Evolutionary conservation across 2,329 filamentous ascomycete genomes (phyloP).

Genomic region (Aspergillaceae sp.): DNA sequence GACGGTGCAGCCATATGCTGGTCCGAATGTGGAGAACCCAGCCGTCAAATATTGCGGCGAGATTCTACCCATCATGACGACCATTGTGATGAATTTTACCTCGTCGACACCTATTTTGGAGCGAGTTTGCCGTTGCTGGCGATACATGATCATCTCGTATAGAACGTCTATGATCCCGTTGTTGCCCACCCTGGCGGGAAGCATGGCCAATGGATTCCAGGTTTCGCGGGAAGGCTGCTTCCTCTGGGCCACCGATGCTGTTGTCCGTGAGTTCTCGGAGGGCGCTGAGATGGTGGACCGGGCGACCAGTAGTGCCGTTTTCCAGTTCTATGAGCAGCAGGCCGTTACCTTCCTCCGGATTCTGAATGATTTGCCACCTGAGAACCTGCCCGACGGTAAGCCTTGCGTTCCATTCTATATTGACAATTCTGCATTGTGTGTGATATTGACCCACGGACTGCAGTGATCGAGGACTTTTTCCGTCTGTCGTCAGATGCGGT

Average conservation of each 20-base stretch:
- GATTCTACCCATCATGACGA: slow-evolving; percentile 77
- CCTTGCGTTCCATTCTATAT: slow-evolving; percentile 1
- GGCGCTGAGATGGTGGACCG: slow-evolving; percentile 76
- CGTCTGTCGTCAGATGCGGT: slow-evolving; percentile 83
- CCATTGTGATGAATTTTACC: slow-evolving; percentile 80
- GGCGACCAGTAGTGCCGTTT: slow-evolving; percentile 77
- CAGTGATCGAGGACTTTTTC: slow-evolving; percentile 93
- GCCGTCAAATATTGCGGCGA: slow-evolving; percentile 95
- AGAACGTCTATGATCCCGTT: slow-evolving; percentile 80
- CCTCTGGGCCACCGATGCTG: slow-evolving; percentile 94
- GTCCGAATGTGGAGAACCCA: slow-evolving; percentile 66
- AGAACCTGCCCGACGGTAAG: slow-evolving; percentile 63
- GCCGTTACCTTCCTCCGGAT: slow-evolving; percentile 81
- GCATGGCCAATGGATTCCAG: slow-evolving; percentile 76
- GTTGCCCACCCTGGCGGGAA: slow-evolving; percentile 76
- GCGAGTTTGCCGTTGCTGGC: slow-evolving; percentile 88
- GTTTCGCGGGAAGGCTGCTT: slow-evolving; percentile 89
- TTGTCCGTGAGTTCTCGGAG: slow-evolving; percentile 90
- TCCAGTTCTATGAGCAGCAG: slow-evolving; percentile 90
- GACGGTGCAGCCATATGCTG: slow-evolving; percentile 64
- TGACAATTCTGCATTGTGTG: too few species aligned
- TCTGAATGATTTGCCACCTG: slow-evolving; percentile 71
- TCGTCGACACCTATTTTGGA: slow-evolving; percentile 83
- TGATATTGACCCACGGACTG: not conserved
- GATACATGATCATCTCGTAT: slow-evolving; percentile 94